These are phyloP conservation scores for Rhizomucor miehei DNA, from an alignment of 371 early-diverging fungal genomes.

Conservation along the genomic window DNA sequence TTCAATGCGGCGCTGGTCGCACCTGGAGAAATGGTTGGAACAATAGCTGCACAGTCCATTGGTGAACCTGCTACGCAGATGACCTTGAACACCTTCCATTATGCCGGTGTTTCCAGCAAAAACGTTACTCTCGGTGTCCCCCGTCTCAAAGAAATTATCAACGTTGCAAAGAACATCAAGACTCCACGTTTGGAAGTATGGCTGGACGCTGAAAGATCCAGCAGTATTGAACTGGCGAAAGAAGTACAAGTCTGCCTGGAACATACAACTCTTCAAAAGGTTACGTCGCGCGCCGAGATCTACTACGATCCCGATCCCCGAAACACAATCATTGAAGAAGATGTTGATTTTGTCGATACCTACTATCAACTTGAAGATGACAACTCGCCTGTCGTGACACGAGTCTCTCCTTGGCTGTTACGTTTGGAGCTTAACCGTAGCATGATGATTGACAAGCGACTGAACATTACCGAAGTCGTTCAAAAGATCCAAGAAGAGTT, in stretches of 20 bases:
- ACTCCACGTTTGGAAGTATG: slow-evolving; percentile 95
- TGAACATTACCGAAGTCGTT: slow-evolving; percentile 83
- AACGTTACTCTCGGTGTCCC: slow-evolving; percentile 99
- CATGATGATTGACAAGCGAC: slow-evolving; percentile 87
- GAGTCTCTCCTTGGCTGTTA: slow-evolving; percentile 94
- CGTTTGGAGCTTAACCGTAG: slow-evolving; percentile 89
- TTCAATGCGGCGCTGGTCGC: slow-evolving; percentile 91
- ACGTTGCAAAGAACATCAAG: slow-evolving; percentile 96
- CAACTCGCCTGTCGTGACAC: slow-evolving; percentile 43
- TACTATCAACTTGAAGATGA: slow-evolving; percentile 91
- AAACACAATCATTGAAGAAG: slow-evolving; percentile 87
- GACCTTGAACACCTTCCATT: slow-evolving; percentile 99
- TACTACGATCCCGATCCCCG: slow-evolving; percentile 96
- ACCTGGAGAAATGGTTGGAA: slow-evolving; percentile 99
- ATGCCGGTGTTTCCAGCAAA: slow-evolving; percentile 98
- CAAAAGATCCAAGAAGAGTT: slow-evolving; percentile 76
- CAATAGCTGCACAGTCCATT: slow-evolving; percentile 99
- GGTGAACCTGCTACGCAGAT: slow-evolving; percentile 99
- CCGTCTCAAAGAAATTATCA: slow-evolving; percentile 99
- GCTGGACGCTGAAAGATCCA: slow-evolving; percentile 74
- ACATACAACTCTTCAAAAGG: slow-evolving; percentile 86
- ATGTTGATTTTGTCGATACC: slow-evolving; percentile 90
- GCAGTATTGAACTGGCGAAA: slow-evolving; percentile 86
- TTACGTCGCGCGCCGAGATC: slow-evolving; percentile 89
- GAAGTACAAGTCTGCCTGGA: slow-evolving; percentile 90